Percentiles rank a stretch among this genome's conserved stretches.
These are phyloP conservation scores for Rhizoclosmatium sp. DNA, from an alignment of 192 early-diverging fungal genomes.

Conservation along the genomic window DNA sequence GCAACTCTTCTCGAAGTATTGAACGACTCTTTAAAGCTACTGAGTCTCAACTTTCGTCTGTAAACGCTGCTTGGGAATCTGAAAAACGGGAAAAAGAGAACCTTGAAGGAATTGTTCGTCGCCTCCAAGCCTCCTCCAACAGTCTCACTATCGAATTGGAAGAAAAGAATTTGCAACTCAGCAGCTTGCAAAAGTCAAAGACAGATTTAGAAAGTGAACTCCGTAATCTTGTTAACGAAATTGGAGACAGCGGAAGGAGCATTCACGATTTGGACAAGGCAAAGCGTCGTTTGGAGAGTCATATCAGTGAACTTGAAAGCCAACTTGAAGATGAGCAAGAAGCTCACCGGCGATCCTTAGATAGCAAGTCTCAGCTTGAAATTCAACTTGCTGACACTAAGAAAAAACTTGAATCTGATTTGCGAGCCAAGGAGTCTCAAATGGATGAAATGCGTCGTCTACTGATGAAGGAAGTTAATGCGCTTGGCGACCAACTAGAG, in stretches of 20 bases:
- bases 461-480: slow-evolving; percentile 69
- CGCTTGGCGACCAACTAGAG: slow-evolving; percentile 63
- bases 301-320: slow-evolving; percentile 64
- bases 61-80: slow-evolving; percentile 62
- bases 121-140: slow-evolving; percentile 65
- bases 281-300: slow-evolving; percentile 65
- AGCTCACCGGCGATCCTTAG: slow-evolving; percentile 61
- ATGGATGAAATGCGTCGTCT: slow-evolving; percentile 79
- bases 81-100: slow-evolving; percentile 67
- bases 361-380: slow-evolving; percentile 65
- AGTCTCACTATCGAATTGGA: slow-evolving; percentile 67
- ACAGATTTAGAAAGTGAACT: slow-evolving; percentile 72
- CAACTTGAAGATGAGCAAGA: slow-evolving; percentile 72
- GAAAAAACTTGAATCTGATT: slow-evolving; percentile 66
- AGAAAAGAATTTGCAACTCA: slow-evolving; percentile 60
- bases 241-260: slow-evolving; percentile 78
- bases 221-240: slow-evolving; percentile 71
- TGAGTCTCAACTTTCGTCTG: slow-evolving; percentile 61
- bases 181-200: slow-evolving; percentile 67
- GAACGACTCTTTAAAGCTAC: slow-evolving; percentile 67
- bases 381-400: slow-evolving; percentile 75
- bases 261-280: slow-evolving; percentile 78
- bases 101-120: slow-evolving; percentile 66
- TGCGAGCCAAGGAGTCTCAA: slow-evolving; percentile 66
- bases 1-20: slow-evolving; percentile 70